Evolutionary conservation across 257 asterid species (phyloP), one percentile per base, ranked within the genome.

Genomic region (Lycium barbarum): DNA sequence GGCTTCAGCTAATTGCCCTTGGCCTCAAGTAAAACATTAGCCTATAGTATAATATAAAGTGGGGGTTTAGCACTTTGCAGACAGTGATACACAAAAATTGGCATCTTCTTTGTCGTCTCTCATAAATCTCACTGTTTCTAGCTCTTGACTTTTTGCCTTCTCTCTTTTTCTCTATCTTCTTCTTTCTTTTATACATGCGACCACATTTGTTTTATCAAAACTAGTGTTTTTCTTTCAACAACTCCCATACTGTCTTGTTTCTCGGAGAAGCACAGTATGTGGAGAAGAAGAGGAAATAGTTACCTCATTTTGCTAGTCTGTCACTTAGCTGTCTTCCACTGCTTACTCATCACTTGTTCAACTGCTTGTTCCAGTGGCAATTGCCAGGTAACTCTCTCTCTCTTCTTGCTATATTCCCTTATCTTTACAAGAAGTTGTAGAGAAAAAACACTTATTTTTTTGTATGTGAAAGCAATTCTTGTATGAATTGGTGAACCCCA

Each of bases 281-380:
- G 70, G 93, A 88, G 84, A 36, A 45, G 88, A 84, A 84, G 81
- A n/a, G 22, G 61, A 22, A 59, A 71, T 55, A 67, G 73, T 84
- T 62, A 61, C 38, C 84, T 88, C 11, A 58, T 79, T n/a, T 86
- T 88, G 15, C 53, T 84, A 0, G 54, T 84, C 35, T 63, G 80
- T 47, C 62, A 88, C 58, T 54, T 86, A 12, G 79, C 88, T 67
- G 85, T 90, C 33, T 79, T 26, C 1, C 33, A 89, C 90, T 84
- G 63, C 55, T 72, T 45, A n/a, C 80, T 91, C 84, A 18, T 89
- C 81, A 68, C 85, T 88, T 58, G 88, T 85, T 35, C 87, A 74
- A 13, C 88, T 79, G 93, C 95, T 84, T 93, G 96, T 92, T 91
- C 93, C 85, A 88, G 82, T 82, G 95, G 93, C 89, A 87, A 84